Conservation (phyloP, 208 protist species). For the Leishmania turanica region DNA sequence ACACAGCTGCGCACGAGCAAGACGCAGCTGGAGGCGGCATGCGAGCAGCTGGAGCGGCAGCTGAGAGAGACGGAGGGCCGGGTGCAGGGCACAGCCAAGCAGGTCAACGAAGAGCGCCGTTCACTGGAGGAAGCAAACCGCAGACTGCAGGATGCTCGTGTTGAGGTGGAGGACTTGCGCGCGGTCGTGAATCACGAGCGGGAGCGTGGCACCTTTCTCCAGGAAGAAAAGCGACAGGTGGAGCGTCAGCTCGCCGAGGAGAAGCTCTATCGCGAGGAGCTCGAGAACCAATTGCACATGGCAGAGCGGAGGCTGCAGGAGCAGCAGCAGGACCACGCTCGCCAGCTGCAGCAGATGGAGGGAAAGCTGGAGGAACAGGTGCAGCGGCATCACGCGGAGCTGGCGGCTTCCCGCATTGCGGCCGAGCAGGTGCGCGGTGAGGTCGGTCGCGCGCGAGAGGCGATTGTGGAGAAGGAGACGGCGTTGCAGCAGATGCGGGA, state of each 20-base stretch:
- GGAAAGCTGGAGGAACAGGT: slow-evolving; percentile 45
- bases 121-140: slow-evolving; percentile 46
- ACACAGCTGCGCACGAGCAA: slow-evolving; percentile 32
- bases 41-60: slow-evolving; percentile 42
- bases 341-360: slow-evolving; percentile 43
- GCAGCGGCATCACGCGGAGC: slow-evolving; percentile 62
- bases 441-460: slow-evolving; percentile 44
- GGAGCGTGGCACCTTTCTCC: slow-evolving; percentile 37
- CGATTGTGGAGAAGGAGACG: slow-evolving; percentile 43
- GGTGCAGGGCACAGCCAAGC: slow-evolving; percentile 40
- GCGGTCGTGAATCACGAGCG: slow-evolving; percentile 38
- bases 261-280: slow-evolving; percentile 38
- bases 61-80: slow-evolving; percentile 54
- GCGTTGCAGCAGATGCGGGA: slow-evolving; percentile 60
- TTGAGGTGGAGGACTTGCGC: slow-evolving; percentile 52
- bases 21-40: slow-evolving; percentile 48
- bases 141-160: slow-evolving; percentile 45
- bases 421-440: slow-evolving; percentile 56
- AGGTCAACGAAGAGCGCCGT: slow-evolving; percentile 54
- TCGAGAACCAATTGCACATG: slow-evolving; percentile 51
- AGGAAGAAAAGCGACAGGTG: slow-evolving; percentile 44
- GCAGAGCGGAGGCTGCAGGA: slow-evolving; percentile 39
- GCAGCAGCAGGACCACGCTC: slow-evolving; percentile 40
- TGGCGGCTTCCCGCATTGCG: slow-evolving; percentile 46
- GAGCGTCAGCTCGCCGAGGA: slow-evolving; percentile 45